Percentiles rank a stretch among this genome's conserved stretches.
Evolutionary conservation across 352 stramenopile species (phyloP).

Genomic region (Pythium dissotocum): DNA sequence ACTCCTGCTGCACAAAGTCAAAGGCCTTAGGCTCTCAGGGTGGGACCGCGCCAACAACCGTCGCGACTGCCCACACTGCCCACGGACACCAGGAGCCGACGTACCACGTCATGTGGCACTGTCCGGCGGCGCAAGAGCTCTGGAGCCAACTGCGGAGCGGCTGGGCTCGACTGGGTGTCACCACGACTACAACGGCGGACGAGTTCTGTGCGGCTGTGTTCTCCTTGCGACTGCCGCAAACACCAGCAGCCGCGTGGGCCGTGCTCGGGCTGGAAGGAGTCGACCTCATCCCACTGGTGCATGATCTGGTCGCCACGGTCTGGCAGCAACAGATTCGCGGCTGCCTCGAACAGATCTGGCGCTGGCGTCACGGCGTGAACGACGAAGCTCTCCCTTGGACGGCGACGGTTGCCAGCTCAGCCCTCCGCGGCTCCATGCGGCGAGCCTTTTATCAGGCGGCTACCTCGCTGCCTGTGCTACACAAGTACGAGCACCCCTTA

Average conservation of each 20-base stretch:
- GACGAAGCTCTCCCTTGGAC: too few relatives aligned
- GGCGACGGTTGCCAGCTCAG: too few relatives aligned
- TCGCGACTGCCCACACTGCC: background rate
- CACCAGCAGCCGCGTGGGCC: background rate
- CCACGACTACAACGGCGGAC: background rate
- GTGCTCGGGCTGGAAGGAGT: too few relatives aligned
- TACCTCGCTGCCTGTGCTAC: too few relatives aligned
- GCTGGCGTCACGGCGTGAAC: too few relatives aligned
- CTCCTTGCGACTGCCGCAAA: background rate
- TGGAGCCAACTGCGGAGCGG: background rate
- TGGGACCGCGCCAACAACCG: background rate
- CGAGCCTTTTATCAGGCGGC: too few relatives aligned
- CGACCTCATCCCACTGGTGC: too few relatives aligned
- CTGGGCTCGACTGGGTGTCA: background rate
- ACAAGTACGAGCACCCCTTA: too few relatives aligned
- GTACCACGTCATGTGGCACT: conserved; percentile 5
- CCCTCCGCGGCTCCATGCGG: too few relatives aligned
- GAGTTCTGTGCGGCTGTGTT: background rate
- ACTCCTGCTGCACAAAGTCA: conserved; percentile 3
- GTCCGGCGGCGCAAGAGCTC: background rate
- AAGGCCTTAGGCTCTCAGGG: background rate
- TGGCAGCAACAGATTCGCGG: too few relatives aligned
- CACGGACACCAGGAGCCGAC: background rate
- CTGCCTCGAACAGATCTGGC: too few relatives aligned
- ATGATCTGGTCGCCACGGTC: too few relatives aligned